Evolutionary conservation across 2,329 filamentous ascomycete genomes (phyloP).

Genomic region (Davidsoniella australis): DNA sequence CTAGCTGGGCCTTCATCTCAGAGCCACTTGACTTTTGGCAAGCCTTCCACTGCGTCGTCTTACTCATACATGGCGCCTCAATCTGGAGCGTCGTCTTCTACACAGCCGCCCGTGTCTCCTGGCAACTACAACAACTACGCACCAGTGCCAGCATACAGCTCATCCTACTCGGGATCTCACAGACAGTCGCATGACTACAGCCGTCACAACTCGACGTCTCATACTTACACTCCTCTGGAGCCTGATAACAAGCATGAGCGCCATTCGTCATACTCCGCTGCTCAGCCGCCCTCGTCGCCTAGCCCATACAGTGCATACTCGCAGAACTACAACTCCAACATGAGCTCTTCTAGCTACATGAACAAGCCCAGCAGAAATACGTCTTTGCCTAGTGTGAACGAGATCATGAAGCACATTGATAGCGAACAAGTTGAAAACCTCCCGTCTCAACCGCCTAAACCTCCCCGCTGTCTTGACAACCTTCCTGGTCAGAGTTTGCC

Average conservation of each 20-base stretch:
- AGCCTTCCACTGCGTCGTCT: not conserved
- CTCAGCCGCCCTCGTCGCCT: constrained; percentile 2
- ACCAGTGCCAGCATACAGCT: not conserved
- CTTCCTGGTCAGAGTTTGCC: not conserved
- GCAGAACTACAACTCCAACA: not conserved
- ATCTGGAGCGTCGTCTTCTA: constrained; percentile 3
- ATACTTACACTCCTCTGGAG: constrained; percentile 1
- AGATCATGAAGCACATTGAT: no score
- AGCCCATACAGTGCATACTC: constrained; percentile 1
- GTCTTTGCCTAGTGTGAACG: no score
- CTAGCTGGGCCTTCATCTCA: not conserved
- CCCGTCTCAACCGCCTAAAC: no score
- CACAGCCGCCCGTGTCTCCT: constrained; percentile 21
- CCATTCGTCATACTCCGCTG: not conserved
- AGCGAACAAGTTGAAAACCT: no score
- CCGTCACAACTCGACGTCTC: constrained; percentile 6
- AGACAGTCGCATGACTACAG: constrained; percentile 4
- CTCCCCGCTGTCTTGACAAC: no score
- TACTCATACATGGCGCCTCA: no score
- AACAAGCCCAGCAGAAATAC: no score
- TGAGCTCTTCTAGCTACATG: not conserved
- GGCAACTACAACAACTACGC: constrained; percentile 9
- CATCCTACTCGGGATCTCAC: not conserved
- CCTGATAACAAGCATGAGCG: constrained; percentile 7
- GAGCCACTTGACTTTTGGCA: not conserved